phyloP scores from a whole-genome alignment of 108 stramenopile genomes.

The Pseudonitzschia multiseries region DNA sequence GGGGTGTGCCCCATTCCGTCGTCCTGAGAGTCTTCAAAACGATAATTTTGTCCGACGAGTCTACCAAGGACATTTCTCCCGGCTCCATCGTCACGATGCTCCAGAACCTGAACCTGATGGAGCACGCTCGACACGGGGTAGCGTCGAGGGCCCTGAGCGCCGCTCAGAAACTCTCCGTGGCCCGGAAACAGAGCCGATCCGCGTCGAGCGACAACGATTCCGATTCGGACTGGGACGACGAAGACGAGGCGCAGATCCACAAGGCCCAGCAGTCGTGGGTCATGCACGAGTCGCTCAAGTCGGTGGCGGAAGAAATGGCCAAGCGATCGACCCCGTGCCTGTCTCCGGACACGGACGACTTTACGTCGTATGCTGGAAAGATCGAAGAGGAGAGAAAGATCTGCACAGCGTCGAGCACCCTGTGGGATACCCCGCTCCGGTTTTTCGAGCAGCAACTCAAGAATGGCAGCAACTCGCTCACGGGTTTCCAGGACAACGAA shows the following conservation, averaged over 20 bases:
- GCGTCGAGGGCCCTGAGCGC: slow-evolving; percentile 21
- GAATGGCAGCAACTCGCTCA: slow-evolving; percentile 6
- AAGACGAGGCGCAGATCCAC: slow-evolving; percentile 37
- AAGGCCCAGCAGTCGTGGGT: slow-evolving; percentile 51
- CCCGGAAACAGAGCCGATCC: slow-evolving; percentile 25
- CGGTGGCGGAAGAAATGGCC: slow-evolving; percentile 84
- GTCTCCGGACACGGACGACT: slow-evolving; percentile 66
- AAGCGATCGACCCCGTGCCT: slow-evolving; percentile 65
- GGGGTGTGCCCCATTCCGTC: slow-evolving; percentile 78
- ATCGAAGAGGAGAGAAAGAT: slow-evolving; percentile 48
- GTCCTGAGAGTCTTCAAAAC: slow-evolving; percentile 71
- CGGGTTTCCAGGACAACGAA: slow-evolving; percentile 34
- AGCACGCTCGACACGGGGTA: slow-evolving; percentile 71
- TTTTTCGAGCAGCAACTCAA: slow-evolving; percentile 39
- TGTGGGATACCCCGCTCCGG: slow-evolving; percentile 42
- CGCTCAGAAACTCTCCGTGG: slow-evolving; percentile 16
- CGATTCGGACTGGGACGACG: slow-evolving; percentile 55
- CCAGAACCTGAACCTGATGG: slow-evolving; percentile 79
- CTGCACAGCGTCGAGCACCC: slow-evolving; percentile 17
- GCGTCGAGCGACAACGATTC: slow-evolving; percentile 19
- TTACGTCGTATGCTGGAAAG: slow-evolving; percentile 60
- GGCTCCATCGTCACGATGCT: slow-evolving; percentile 52
- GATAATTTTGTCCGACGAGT: slow-evolving; percentile 53
- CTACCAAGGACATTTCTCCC: slow-evolving; percentile 31
- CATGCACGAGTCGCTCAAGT: slow-evolving; percentile 84